Base-by-base conservation (phyloP, 306 rosid genomes). In the Castanea sativa region DNA sequence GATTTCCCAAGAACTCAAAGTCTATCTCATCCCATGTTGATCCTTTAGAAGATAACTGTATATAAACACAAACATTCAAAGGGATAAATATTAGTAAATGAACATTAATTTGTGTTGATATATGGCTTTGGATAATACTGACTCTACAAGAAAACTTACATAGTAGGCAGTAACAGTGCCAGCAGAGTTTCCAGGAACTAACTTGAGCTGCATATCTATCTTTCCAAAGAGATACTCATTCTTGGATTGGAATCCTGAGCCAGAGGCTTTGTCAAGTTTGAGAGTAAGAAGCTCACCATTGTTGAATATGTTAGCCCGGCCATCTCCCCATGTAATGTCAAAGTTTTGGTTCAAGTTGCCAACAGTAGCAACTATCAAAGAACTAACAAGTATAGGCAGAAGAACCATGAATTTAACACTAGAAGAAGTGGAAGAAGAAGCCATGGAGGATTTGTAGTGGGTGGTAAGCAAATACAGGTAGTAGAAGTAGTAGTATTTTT, bases 11-110 rank as follows among this genome's bases (percentile, higher is more conserved):
- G 71, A 91, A 92, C 8, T 65, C 83, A 23, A 89, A 89, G 85
- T 92, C 93, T 18, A 91, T 80, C 74, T 90, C 93, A 84, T 92
- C 96, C 96, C 96, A 90, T 0, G 57, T 20, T 15, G 90, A 53
- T 2, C 92, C 93, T 82, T 87, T 78, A 14, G 83, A 83, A 20
- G 78, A 76, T 35, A 81, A 9, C 84, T 78, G 75, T 57, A 71
- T 51, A 49, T 21, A 52, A 33, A 80, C 25, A 20, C 14, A 58
- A 3, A 58, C 20, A 58, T n/a, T 38, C 10, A 6, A 38, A 3
- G 21, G 7, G 25, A 8, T 6, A 38, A 38, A 13, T 13, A 23
- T 20, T 38, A 52, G 8, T 16, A 52, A 72, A 5, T 6, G 27
- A 14, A 16, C 51, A 27, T 6, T 8, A 51, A 30, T 2, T 12